phyloP scores from a whole-genome alignment of 805 yeast species.

The Candida sithepensis region DNA sequence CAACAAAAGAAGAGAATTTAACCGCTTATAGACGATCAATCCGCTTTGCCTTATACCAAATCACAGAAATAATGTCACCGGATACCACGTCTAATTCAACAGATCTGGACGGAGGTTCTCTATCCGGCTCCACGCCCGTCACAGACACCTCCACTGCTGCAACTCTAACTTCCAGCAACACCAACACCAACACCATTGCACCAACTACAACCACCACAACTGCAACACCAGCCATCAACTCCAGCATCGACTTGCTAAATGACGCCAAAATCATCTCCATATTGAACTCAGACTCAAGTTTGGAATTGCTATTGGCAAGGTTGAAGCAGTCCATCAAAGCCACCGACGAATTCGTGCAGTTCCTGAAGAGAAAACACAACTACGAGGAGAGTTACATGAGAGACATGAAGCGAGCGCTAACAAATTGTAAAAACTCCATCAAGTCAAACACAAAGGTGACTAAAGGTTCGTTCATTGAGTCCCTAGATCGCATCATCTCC shows the following conservation, averaged over 20 bases:
- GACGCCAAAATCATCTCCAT: constrained; percentile 50
- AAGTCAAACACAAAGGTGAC: constrained; percentile 37
- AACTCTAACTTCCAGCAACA: not conserved
- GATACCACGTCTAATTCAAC: not conserved
- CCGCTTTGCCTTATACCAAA: too few species aligned
- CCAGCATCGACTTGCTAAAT: constrained; percentile 38
- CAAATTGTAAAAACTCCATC: constrained; percentile 35
- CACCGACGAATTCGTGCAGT: constrained; percentile 81
- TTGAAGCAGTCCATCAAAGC: constrained; percentile 77
- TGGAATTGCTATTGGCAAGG: constrained; percentile 66
- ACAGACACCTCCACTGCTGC: not conserved
- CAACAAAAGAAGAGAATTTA: too few species aligned
- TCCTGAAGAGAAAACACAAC: constrained; percentile 70
- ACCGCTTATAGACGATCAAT: too few species aligned
- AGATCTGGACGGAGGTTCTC: not conserved
- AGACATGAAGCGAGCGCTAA: constrained; percentile 69
- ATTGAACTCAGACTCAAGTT: constrained; percentile 68
- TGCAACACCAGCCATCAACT: not conserved
- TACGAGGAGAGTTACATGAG: constrained; percentile 75
- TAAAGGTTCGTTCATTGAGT: constrained; percentile 51
- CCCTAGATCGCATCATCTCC: constrained; percentile 65
- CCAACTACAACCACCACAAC: not conserved
- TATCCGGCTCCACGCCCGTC: not conserved
- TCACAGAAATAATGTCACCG: too few species aligned
- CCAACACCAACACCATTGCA: not conserved